These are phyloP conservation scores for Durusdinium trenchii DNA, from an alignment of 73 alveolate species.

Conservation along the genomic window DNA sequence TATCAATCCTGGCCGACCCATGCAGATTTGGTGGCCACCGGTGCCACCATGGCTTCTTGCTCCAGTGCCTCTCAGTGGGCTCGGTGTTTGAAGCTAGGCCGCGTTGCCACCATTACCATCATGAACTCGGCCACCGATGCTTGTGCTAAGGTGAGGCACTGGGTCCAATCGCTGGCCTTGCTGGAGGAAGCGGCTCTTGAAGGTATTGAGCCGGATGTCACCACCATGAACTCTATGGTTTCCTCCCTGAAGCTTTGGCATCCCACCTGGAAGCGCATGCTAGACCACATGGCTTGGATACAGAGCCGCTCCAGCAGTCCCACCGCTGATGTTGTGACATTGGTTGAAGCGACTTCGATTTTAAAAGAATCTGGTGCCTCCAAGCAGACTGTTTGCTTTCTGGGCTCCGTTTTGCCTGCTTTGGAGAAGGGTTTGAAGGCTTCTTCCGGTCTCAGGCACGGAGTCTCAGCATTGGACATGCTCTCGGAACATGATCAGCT, in stretches of 20 bases:
- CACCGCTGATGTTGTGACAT: too few species aligned
- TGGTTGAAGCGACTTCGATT: too few species aligned
- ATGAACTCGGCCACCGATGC: constrained; percentile 39
- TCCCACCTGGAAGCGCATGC: too few species aligned
- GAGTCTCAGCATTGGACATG: constrained; percentile 13
- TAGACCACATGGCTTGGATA: too few species aligned
- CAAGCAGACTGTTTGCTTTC: too few species aligned
- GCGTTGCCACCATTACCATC: background rate
- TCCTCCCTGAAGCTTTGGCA: constrained; percentile 1
- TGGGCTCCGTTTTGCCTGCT: too few species aligned
- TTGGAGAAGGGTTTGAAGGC: too few species aligned
- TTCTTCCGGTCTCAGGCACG: too few species aligned
- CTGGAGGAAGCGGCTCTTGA: background rate
- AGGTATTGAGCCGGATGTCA: background rate
- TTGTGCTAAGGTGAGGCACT: background rate
- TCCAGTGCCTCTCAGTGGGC: constrained; percentile 51
- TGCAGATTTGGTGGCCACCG: background rate
- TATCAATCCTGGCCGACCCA: background rate
- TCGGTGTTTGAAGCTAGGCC: background rate
- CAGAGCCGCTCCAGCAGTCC: too few species aligned
- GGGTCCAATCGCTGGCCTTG: background rate
- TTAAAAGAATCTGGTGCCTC: too few species aligned
- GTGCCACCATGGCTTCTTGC: constrained; percentile 39
- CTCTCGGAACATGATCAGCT: background rate
- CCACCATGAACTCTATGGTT: constrained; percentile 48